Evolutionary conservation across 441 rosid species (phyloP).

Genomic region (Kokia cookei): DNA sequence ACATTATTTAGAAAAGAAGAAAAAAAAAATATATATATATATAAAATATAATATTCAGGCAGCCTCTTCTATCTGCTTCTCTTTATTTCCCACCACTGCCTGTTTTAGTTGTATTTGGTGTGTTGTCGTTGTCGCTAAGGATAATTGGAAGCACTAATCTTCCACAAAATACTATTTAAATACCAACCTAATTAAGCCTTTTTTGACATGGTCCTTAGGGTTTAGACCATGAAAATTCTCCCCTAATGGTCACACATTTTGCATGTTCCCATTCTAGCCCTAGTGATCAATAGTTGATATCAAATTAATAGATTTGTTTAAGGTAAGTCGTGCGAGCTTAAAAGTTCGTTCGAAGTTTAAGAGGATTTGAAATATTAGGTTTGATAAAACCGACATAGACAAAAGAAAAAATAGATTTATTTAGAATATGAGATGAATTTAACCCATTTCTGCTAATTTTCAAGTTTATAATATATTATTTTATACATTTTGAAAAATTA

Average conservation of each 20-base stretch:
- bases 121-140: constrained; percentile 22
- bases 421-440: too few relatives aligned
- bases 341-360: too few relatives aligned
- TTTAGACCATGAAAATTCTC: background rate
- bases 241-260: constrained; percentile 14
- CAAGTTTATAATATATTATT: too few relatives aligned
- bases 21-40: background rate
- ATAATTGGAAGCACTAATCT: constrained; percentile 45
- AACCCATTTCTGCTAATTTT: fast-evolving
- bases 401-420: too few relatives aligned
- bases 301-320: background rate
- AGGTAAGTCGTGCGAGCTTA: too few relatives aligned
- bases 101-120: constrained; percentile 48
- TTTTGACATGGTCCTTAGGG: background rate
- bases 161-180: constrained; percentile 28
- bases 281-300: background rate
- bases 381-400: too few relatives aligned
- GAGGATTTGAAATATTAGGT: too few relatives aligned
- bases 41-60: background rate
- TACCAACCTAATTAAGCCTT: constrained; percentile 30
- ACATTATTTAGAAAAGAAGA: background rate
- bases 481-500: too few relatives aligned
- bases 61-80: background rate
- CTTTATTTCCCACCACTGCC: constrained; percentile 59
- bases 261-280: constrained; percentile 9